Base-by-base conservation (phyloP, 1,284 basidiomycete species). In the Pisolithus thermaeus region DNA sequence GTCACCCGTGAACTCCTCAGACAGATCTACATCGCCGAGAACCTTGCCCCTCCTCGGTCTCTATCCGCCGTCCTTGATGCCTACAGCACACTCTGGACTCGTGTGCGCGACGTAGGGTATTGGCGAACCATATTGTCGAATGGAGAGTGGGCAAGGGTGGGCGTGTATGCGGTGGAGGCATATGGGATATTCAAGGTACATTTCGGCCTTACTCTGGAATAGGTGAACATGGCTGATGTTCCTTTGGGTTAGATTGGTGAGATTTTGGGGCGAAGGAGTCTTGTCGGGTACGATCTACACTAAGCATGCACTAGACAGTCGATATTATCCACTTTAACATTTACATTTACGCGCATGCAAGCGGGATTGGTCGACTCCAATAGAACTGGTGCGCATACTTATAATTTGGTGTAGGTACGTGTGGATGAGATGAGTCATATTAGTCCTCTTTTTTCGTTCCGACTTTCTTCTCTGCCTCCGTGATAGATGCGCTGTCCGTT, bases 11-110 rank as follows among this genome's bases (percentile, higher is more conserved):
- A 95, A 64, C 67, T 98, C 59, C 70, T 84, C 59, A 94, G 95
- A 74, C 92, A 96, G 67, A 82, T 98, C 55, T 98, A 97, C 76
- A 71, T 90, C 58, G 83, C 86, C 45, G 96, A 98, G 74, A 81
- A 83, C 55, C 80, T 98, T 50, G 82, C 87, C 46, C 92, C 92
- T 16, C 96, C 95, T 22, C 77, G 78, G 14, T 83, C 83, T 25
- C 54, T 90, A 49, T 70, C 76, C 37, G 73, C 83, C 50, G 72
- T 92, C 69, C 73, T 78, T 43, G 74, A 76, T 52, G 87, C 86
- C 23, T 97, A 95, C 71, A 72, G 80, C 53, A 77, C 83, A 40
- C 74, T 97, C 58, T 92, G 81, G 78, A 64, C 77, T 40, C 82
- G 82, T 51, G 86, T 84, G 18, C 75, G 72, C 52, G 85, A 81